Conservation (phyloP, 2,329 filamentous ascomycete species). For the Reticulascus tulasneorum region DNA sequence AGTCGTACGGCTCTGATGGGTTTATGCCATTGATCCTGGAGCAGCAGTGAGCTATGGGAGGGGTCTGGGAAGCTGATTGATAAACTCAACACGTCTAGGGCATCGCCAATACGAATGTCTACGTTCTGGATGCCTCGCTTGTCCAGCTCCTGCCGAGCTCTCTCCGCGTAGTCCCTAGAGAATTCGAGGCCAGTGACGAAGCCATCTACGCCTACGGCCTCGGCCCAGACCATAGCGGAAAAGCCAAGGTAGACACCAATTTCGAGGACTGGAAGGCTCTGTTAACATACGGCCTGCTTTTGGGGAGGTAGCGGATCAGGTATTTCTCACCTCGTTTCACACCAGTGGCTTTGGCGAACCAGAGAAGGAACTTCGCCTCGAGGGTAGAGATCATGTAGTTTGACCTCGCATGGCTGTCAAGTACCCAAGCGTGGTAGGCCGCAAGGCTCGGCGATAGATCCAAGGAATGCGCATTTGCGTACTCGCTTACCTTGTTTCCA, state of each 20-base stretch:
- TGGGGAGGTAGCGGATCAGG: too few relatives aligned
- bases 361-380: slow-evolving; percentile 35
- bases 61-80: too few relatives aligned
- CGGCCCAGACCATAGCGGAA: slow-evolving; percentile 43
- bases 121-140: slow-evolving; percentile 38
- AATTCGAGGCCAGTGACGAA: slow-evolving; percentile 43
- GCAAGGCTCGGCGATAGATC: slow-evolving; percentile 36
- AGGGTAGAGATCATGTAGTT: slow-evolving; percentile 37
- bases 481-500: slow-evolving; percentile 35
- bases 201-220: slow-evolving; percentile 39
- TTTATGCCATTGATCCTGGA: slow-evolving; percentile 28
- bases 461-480: slow-evolving; percentile 38
- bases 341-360: slow-evolving; percentile 35
- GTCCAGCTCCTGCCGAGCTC: slow-evolving; percentile 34
- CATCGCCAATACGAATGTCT: slow-evolving; percentile 43
- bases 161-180: slow-evolving; percentile 35
- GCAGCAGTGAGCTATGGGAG: background rate
- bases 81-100: slow-evolving; percentile 38
- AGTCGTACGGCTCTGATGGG: slow-evolving; percentile 41
- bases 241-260: slow-evolving; percentile 47
- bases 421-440: slow-evolving; percentile 33
- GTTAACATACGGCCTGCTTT: background rate
- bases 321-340: slow-evolving; percentile 35
- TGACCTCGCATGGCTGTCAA: slow-evolving; percentile 18
- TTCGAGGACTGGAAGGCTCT: slow-evolving; percentile 37